A percentile compares a stretch with the other conserved stretches of the same genome.
phyloP scores from a whole-genome alignment of 2,329 filamentous ascomycete genomes.

The Colletotrichum tropicale region DNA sequence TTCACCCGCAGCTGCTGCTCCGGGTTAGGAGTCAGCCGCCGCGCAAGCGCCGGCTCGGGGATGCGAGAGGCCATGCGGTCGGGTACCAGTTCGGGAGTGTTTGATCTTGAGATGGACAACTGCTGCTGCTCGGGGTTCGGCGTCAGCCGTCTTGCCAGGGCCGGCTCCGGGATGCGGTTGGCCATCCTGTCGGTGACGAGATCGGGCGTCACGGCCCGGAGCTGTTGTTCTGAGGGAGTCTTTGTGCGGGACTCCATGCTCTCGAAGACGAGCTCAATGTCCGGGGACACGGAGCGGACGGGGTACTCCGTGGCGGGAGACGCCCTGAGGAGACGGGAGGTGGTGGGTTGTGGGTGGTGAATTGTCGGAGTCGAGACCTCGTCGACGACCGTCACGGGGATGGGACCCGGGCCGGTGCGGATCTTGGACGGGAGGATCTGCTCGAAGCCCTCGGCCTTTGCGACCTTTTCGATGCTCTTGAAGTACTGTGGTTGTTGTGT shows the following conservation, averaged over 20 bases:
- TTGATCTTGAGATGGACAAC: conserved; percentile 20
- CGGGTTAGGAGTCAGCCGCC: conserved; percentile 52
- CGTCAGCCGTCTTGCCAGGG: conserved; percentile 47
- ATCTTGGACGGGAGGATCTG: conserved; percentile 62
- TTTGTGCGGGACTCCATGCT: conserved; percentile 17
- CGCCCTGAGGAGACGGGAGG: conserved; percentile 57
- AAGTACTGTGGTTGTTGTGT: conserved; percentile 57
- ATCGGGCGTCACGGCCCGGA: conserved; percentile 55
- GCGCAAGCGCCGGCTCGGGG: conserved; percentile 48
- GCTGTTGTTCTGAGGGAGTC: conserved; percentile 44
- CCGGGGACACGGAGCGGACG: conserved; percentile 43
- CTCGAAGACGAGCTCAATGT: conserved; percentile 17
- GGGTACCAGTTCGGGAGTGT: conserved; percentile 63
- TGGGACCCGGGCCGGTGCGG: conserved; percentile 52
- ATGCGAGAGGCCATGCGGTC: conserved; percentile 67
- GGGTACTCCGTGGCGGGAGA: conserved; percentile 61
- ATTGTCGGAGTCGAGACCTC: conserved; percentile 50
- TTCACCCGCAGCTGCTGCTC: conserved; percentile 43
- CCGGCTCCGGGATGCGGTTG: conserved; percentile 57
- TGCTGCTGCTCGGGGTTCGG: conserved; percentile 49
- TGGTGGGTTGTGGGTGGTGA: conserved; percentile 58
- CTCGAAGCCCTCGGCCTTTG: conserved; percentile 60
- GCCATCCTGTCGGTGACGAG: conserved; percentile 63
- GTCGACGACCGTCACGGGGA: conserved; percentile 45
- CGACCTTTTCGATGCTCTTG: conserved; percentile 72